phyloP scores from a whole-genome alignment of 2,329 filamentous ascomycete species.

The Onygenales sp. region DNA sequence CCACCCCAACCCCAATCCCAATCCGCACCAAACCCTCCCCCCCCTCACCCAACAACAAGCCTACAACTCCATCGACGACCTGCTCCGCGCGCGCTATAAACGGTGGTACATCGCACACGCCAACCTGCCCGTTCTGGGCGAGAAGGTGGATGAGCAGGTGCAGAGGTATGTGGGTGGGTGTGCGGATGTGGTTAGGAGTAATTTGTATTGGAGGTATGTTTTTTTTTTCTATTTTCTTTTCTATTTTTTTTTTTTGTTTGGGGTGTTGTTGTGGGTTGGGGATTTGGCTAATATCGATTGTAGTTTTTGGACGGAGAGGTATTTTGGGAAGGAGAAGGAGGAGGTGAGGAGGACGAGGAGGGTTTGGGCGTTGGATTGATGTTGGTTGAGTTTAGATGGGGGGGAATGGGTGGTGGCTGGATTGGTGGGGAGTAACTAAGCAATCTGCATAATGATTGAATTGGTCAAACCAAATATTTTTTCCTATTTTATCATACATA shows the following conservation, averaged over 20 bases:
- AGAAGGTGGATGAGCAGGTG: constrained; percentile 15
- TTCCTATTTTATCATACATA: neutral
- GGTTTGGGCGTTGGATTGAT: neutral
- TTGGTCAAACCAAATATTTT: neutral
- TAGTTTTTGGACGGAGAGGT: constrained; percentile 15
- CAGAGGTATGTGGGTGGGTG: constrained; percentile 16
- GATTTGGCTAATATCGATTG: neutral
- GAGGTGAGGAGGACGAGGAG: neutral
- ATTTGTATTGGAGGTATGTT: constrained; percentile 18
- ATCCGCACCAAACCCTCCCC: no score
- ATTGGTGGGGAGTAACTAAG: neutral
- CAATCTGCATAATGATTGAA: neutral
- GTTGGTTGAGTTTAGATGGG: neutral
- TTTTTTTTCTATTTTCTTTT: neutral
- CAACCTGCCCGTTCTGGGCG: constrained; percentile 16
- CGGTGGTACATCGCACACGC: constrained; percentile 18
- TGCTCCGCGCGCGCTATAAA: constrained; percentile 15
- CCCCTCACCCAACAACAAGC: constrained; percentile 13
- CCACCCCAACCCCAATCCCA: neutral
- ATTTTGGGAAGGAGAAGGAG: constrained; percentile 12
- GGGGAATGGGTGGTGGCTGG: neutral
- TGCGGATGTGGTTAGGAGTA: constrained; percentile 15
- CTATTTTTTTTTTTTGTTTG: neutral
- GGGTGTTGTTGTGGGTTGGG: neutral
- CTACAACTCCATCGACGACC: constrained; percentile 14